Evolutionary conservation across 148 eudicot species (phyloP).

Genomic region (Rhododendron molle): DNA sequence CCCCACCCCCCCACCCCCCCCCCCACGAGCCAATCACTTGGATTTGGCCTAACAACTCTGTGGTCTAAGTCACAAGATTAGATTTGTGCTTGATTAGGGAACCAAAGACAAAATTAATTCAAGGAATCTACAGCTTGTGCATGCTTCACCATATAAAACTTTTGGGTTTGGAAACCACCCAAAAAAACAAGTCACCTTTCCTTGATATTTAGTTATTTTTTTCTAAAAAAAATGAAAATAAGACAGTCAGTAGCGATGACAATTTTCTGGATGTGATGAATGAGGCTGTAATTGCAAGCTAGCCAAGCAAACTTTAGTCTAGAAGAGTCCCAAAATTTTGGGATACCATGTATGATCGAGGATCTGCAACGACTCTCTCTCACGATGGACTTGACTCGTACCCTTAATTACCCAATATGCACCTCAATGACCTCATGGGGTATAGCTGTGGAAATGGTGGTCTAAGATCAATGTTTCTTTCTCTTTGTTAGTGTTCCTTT

Average conservation of each 20-base stretch:
- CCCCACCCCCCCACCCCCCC: background rate
- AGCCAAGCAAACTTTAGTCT: background rate
- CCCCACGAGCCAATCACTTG: constrained; percentile 29
- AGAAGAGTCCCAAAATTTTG: background rate
- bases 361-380: background rate
- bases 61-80: constrained; percentile 10
- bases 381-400: background rate
- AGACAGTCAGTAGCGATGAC: background rate
- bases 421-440: background rate
- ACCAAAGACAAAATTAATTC: background rate
- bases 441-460: background rate
- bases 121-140: background rate
- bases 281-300: background rate
- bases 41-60: background rate
- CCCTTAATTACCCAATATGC: background rate
- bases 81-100: constrained; percentile 22
- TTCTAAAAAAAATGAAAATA: background rate
- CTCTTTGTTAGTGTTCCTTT: background rate
- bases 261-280: background rate
- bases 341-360: background rate
- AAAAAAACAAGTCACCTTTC: background rate
- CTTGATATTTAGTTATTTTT: background rate
- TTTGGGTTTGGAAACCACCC: constrained; percentile 11
- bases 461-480: background rate
- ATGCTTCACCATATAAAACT: constrained; percentile 6